Conservation (phyloP, 441 rosid genomes). For the Erodium trifolium region DNA sequence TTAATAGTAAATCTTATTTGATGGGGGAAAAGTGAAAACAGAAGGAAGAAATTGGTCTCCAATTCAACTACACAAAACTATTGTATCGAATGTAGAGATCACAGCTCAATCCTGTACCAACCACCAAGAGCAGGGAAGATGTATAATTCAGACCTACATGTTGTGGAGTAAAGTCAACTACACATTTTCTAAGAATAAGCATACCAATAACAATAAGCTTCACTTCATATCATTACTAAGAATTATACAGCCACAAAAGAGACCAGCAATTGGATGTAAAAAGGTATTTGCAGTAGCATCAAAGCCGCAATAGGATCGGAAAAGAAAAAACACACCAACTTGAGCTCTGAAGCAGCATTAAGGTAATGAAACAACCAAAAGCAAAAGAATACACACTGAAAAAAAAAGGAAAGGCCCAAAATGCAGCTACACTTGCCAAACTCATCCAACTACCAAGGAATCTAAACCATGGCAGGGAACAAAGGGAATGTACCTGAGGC, state of each 20-base stretch:
- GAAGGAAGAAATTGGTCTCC: too few species aligned
- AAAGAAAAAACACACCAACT: slow-evolving; percentile 21
- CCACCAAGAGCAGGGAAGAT: not conserved
- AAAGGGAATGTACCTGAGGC: slow-evolving; percentile 49
- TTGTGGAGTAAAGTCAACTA: slow-evolving; percentile 13
- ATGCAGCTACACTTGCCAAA: slow-evolving; percentile 17
- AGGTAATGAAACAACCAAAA: slow-evolving; percentile 18
- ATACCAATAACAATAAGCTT: not conserved
- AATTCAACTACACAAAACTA: too few species aligned
- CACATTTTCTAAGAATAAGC: slow-evolving; percentile 13
- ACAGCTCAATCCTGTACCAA: not conserved
- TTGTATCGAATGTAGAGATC: too few species aligned
- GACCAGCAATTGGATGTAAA: not conserved
- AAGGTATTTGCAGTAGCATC: slow-evolving; percentile 15
- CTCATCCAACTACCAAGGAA: slow-evolving; percentile 11
- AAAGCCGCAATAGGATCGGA: slow-evolving; percentile 15
- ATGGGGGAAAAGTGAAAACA: too few species aligned
- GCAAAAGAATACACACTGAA: slow-evolving; percentile 21
- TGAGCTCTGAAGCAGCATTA: slow-evolving; percentile 19
- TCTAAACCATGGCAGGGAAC: not conserved
- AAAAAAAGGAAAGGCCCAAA: slow-evolving; percentile 14
- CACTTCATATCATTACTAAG: not conserved
- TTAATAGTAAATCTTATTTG: too few species aligned
- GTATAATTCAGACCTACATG: slow-evolving; percentile 3
- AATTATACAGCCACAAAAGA: slow-evolving; percentile 10